Conservation (phyloP, 2,329 filamentous ascomycete species). For the Xylariomycetidae sp. region DNA sequence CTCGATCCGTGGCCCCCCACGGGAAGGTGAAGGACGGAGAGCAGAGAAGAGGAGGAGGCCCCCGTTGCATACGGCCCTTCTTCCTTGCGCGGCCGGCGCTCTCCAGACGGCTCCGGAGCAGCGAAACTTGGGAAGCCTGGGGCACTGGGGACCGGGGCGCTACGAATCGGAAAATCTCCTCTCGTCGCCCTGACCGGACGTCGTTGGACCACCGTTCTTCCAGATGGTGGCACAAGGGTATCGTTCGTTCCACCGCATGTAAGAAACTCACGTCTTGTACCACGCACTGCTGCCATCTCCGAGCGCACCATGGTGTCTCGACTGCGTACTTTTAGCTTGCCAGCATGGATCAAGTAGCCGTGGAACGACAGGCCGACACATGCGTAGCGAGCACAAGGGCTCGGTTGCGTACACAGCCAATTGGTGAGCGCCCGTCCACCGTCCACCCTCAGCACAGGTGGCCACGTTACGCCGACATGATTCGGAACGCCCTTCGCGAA, state of each 20-base stretch:
- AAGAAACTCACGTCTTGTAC: constrained; percentile 20
- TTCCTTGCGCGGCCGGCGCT: too few relatives aligned
- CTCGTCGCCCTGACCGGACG: constrained; percentile 10
- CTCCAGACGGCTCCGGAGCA: constrained; percentile 3
- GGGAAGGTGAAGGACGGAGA: too few relatives aligned
- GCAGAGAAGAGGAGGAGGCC: too few relatives aligned
- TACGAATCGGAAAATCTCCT: constrained; percentile 21
- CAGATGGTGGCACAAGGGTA: constrained; percentile 16
- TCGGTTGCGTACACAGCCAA: constrained; percentile 25
- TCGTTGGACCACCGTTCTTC: constrained; percentile 18
- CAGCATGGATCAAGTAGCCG: too few relatives aligned
- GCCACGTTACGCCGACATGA: constrained; percentile 14
- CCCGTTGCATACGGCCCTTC: too few relatives aligned
- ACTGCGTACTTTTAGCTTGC: too few relatives aligned
- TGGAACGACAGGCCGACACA: constrained; percentile 4
- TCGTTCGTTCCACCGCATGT: constrained; percentile 24
- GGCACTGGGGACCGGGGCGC: too few relatives aligned
- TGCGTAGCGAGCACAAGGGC: constrained; percentile 17
- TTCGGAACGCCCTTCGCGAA: constrained; percentile 5
- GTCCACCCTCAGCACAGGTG: too few relatives aligned
- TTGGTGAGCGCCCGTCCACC: constrained; percentile 17
- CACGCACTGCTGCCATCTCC: constrained; percentile 18
- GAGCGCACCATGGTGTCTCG: constrained; percentile 16
- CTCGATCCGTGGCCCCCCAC: too few relatives aligned
- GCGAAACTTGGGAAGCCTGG: too few relatives aligned